These are phyloP conservation scores for Coniophora puteana DNA, from an alignment of 1,284 basidiomycete species.

Conservation along the genomic window DNA sequence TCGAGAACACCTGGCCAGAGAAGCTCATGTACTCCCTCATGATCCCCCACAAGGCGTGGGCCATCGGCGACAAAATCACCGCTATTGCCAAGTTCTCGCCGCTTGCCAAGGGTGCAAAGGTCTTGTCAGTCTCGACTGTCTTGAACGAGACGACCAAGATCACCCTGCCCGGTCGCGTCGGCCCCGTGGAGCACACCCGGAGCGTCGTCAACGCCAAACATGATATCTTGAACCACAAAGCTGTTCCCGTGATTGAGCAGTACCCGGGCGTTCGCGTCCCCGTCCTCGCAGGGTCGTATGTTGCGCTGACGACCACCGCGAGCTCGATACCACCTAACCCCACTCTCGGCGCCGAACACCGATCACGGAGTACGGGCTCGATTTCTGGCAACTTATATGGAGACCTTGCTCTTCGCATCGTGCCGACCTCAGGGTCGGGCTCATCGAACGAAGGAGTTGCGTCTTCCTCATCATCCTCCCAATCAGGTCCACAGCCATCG, in stretches of 20 bases:
- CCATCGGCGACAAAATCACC: constrained; percentile 80
- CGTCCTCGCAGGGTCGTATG: constrained; percentile 18
- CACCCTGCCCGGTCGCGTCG: constrained; percentile 39
- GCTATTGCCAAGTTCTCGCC: constrained; percentile 87
- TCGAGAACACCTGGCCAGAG: constrained; percentile 94
- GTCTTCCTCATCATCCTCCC: constrained; percentile 11
- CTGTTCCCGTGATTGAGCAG: constrained; percentile 42
- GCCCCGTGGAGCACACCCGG: constrained; percentile 60
- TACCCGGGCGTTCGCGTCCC: constrained; percentile 29
- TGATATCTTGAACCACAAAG: constrained; percentile 64
- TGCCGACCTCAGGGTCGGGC: constrained; percentile 11
- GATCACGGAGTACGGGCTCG: constrained; percentile 14
- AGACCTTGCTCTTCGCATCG: constrained; percentile 15
- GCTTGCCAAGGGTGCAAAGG: constrained; percentile 77
- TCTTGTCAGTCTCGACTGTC: constrained; percentile 64
- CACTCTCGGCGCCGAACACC: constrained; percentile 13
- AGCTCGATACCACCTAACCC: constrained; percentile 14
- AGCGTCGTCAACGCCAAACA: constrained; percentile 65
- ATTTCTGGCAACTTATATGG: constrained; percentile 6
- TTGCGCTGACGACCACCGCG: constrained; percentile 12
- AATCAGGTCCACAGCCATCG: background rate
- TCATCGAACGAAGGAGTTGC: too few relatives aligned
- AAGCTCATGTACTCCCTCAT: constrained; percentile 91
- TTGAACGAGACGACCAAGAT: constrained; percentile 78
- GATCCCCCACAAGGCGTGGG: constrained; percentile 88